Evolutionary conservation across 2,329 filamentous ascomycete genomes (phyloP), one percentile per base, ranked within the genome.

Genomic region (Triangularia verruculosa): DNA sequence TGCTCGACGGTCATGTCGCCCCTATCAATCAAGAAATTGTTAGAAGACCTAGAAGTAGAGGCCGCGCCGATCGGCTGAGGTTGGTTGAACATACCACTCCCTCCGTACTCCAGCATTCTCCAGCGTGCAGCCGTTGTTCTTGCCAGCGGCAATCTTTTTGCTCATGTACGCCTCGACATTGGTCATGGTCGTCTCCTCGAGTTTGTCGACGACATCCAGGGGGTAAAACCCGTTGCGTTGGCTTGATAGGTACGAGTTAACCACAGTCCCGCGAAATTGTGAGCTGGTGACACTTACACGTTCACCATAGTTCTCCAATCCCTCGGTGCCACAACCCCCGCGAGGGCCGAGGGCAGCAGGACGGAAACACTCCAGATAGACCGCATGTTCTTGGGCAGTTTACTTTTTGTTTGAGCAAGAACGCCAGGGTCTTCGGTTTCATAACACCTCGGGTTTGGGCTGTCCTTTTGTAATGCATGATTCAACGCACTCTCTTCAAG

Each of bases 101-200:
- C 70, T 66, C 20, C 71, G 66, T 9, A 73, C 67, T 6, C 62
- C 70, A 0, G 70, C 71, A 6, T 68, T 73, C 39, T 72, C 70
- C 24, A 73, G 67, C 9, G 72, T 72, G 63, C 71, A 73, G 58
- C 67, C 67, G 66, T 71, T 72, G 64, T 69, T 70, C 59, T 67
- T 68, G 51, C 61, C 63, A 7, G 70, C 69, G 28, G 64, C 65
- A 24, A 67, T 68, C 61, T 72, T 72, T 34, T 70, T 69, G 13
- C 57, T 57, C 68, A 74, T 67, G 61, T 66, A 74, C 6, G 59
- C 65, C 7, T 73, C 68, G 24, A 72, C 69, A 15, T 71, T 73
- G 60, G 67, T 57, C 70, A 72, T 71, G 47, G 71, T 71, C 3
- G 60, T 56, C 22, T 67, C 64, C 39, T 69, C 69, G 6, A 74